These are phyloP conservation scores for Penicillium sp. DNA, from an alignment of 2,329 filamentous ascomycete species.

Conservation along the genomic window DNA sequence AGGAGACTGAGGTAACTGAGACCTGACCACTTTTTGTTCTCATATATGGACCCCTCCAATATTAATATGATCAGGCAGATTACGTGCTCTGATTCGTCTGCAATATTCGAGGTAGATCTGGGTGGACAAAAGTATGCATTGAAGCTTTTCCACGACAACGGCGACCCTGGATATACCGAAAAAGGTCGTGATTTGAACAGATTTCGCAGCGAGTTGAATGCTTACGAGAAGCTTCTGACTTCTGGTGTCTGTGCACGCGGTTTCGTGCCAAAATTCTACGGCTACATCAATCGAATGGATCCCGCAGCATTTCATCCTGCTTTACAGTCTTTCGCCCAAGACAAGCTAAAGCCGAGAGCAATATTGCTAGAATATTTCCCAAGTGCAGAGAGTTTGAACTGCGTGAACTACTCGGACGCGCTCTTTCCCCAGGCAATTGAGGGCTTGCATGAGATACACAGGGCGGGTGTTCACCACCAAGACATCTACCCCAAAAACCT, in stretches of 20 bases:
- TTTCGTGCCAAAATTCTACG: constrained; percentile 24
- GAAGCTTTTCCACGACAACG: constrained; percentile 26
- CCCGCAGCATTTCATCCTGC: constrained; percentile 16
- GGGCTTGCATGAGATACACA: constrained; percentile 21
- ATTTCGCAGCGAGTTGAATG: constrained; percentile 24
- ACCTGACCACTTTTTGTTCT: too few species aligned
- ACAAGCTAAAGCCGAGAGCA: constrained; percentile 14
- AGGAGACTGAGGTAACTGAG: too few species aligned
- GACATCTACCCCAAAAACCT: constrained; percentile 22
- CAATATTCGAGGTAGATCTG: constrained; percentile 17
- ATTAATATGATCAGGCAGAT: constrained; percentile 11
- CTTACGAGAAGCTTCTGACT: constrained; percentile 19
- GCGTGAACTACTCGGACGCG: constrained; percentile 20
- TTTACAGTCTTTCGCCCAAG: constrained; percentile 18
- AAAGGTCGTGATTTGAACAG: constrained; percentile 26
- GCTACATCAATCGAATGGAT: constrained; percentile 22
- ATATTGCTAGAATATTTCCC: constrained; percentile 21
- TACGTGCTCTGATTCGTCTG: constrained; percentile 9
- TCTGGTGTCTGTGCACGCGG: constrained; percentile 19
- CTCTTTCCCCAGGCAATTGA: constrained; percentile 17
- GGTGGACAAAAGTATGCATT: constrained; percentile 15
- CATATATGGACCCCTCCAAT: constrained; percentile 5
- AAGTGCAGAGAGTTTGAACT: constrained; percentile 17
- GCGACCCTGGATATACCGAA: constrained; percentile 22
- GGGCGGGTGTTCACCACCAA: constrained; percentile 17